Percentiles rank a stretch among this genome's conserved stretches.
Conservation (phyloP, 2,329 filamentous ascomycete genomes). For the Cladosporium halotolerans region DNA sequence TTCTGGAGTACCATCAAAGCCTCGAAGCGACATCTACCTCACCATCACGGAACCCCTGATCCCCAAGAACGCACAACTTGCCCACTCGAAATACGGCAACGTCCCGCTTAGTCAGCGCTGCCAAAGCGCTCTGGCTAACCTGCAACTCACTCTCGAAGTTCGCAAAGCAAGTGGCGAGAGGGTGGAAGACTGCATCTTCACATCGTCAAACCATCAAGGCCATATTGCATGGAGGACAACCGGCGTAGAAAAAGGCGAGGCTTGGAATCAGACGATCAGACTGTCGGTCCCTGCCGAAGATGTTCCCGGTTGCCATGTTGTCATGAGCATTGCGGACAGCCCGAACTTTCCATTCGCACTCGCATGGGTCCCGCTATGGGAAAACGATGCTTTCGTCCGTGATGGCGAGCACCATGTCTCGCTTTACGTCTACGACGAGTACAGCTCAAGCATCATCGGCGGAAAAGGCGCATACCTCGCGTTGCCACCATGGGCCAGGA, state of each 20-base stretch:
- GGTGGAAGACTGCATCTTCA: conserved; percentile 80
- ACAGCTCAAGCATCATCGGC: conserved; percentile 65
- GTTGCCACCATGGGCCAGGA: conserved; percentile 74
- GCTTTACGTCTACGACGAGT: conserved; percentile 87
- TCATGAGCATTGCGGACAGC: conserved; percentile 82
- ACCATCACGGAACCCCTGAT: conserved; percentile 76
- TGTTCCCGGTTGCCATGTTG: conserved; percentile 75
- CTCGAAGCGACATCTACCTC: conserved; percentile 90
- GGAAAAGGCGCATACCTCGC: conserved; percentile 83
- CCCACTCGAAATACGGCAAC: conserved; percentile 71
- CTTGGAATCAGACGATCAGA: conserved; percentile 83
- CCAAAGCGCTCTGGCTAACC: conserved; percentile 59
- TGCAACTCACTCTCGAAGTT: conserved; percentile 87
- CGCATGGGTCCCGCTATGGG: conserved; percentile 90
- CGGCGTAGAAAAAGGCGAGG: conserved; percentile 68
- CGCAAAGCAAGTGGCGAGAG: conserved; percentile 70
- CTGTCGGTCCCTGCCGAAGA: conserved; percentile 72
- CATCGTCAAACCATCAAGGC: conserved; percentile 72
- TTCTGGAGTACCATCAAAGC: conserved; percentile 79
- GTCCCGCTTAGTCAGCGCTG: conserved; percentile 58
- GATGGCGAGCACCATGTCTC: conserved; percentile 77
- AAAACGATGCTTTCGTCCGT: conserved; percentile 78
- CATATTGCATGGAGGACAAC: conserved; percentile 85
- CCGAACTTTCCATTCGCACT: conserved; percentile 85
- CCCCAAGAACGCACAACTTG: conserved; percentile 57